A percentile compares a stretch with the other conserved stretches of the same genome.
Evolutionary conservation across 2,329 filamentous ascomycete genomes (phyloP).

Genomic region (Aspergillus fumigatus): DNA sequence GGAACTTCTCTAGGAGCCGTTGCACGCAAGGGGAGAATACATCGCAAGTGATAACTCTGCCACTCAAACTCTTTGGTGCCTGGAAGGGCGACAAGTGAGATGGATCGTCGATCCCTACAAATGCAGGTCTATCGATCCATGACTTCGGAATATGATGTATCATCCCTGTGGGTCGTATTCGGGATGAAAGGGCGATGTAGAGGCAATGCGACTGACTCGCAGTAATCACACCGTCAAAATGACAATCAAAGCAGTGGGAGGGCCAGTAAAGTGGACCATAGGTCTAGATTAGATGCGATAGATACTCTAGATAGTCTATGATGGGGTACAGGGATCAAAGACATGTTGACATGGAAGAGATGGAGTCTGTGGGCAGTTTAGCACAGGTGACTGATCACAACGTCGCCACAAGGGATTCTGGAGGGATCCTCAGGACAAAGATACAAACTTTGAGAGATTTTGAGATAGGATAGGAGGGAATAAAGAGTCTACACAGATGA

Average conservation of each 20-base stretch:
- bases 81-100: background rate
- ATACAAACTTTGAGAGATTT: background rate
- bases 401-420: background rate
- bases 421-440: background rate
- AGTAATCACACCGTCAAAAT: background rate
- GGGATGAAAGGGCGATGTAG: background rate
- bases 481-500: background rate
- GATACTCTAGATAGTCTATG: background rate
- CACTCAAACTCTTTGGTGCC: background rate
- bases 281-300: background rate
- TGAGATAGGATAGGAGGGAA: background rate
- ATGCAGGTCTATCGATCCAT: background rate
- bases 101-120: conserved; percentile 1
- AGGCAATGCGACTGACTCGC: background rate
- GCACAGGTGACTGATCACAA: background rate
- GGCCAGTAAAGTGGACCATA: background rate
- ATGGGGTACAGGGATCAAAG: background rate
- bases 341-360: background rate
- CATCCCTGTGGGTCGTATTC: background rate
- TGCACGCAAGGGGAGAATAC: background rate
- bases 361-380: background rate
- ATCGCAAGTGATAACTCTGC: background rate
- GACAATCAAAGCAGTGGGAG: background rate
- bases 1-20: background rate
- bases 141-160: conserved; percentile 20